Conservation (phyloP, 441 rosid species). For the Bruguiera hainesii region DNA sequence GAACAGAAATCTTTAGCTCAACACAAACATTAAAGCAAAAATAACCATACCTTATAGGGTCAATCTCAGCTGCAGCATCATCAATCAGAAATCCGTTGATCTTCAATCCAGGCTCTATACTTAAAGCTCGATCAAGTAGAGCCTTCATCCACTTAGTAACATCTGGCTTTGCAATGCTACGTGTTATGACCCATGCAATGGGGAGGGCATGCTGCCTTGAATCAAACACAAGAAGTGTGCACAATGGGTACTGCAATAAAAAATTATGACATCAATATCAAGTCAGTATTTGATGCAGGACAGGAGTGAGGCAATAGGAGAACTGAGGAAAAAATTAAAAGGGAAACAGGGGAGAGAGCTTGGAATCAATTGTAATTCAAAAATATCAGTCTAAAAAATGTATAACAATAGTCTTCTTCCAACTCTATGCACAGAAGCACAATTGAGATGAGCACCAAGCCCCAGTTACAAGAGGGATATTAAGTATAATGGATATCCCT, state of each 20-base stretch:
- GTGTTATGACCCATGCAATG: constrained; percentile 88
- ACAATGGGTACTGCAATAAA: constrained; percentile 75
- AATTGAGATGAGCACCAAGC: too few species aligned
- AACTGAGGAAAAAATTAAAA: too few species aligned
- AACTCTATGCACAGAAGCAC: too few species aligned
- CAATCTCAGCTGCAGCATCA: constrained; percentile 90
- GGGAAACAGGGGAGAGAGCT: too few species aligned
- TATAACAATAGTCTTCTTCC: too few species aligned
- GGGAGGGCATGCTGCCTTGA: constrained; percentile 97
- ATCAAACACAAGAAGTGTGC: constrained; percentile 90
- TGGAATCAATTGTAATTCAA: too few species aligned
- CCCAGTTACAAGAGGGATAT: too few species aligned
- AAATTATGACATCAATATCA: neutral
- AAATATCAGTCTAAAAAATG: too few species aligned
- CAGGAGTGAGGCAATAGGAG: too few species aligned
- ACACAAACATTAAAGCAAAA: constrained; percentile 20
- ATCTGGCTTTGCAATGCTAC: constrained; percentile 80
- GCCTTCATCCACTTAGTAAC: constrained; percentile 90
- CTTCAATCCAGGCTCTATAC: constrained; percentile 72
- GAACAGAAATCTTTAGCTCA: neutral
- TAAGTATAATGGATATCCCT: too few species aligned
- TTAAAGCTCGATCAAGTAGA: constrained; percentile 56
- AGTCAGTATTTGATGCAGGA: too few species aligned
- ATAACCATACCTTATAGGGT: constrained; percentile 67
- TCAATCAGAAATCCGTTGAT: constrained; percentile 77